These are phyloP conservation scores for Chaetomium strumarium DNA, from an alignment of 2,329 filamentous ascomycete genomes.

Conservation along the genomic window DNA sequence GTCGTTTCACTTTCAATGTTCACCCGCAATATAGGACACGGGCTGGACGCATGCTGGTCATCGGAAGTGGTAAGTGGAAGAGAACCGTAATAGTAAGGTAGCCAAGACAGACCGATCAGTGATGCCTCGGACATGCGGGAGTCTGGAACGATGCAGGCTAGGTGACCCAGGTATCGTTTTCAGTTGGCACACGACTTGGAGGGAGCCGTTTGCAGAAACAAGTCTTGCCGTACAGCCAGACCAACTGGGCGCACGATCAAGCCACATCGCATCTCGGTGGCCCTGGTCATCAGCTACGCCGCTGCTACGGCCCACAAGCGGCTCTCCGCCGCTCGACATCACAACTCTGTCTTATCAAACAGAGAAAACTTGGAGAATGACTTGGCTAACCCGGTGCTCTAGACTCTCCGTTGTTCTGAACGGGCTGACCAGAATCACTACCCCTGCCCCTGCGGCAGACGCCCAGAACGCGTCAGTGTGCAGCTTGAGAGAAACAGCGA, in stretches of 20 bases:
- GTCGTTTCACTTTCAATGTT: too few species aligned
- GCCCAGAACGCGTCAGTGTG: constrained; percentile 11
- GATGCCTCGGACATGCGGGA: too few species aligned
- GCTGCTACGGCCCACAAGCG: background rate
- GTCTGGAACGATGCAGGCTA: too few species aligned
- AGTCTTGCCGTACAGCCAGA: too few species aligned
- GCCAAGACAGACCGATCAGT: too few species aligned
- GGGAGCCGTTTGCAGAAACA: too few species aligned
- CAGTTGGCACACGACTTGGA: too few species aligned
- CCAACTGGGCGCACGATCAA: background rate
- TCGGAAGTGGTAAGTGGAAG: too few species aligned
- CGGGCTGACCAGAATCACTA: constrained; percentile 30
- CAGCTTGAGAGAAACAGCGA: background rate
- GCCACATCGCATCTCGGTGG: background rate
- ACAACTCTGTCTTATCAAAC: constrained; percentile 21
- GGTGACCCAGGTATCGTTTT: too few species aligned
- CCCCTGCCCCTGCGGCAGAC: constrained; percentile 22
- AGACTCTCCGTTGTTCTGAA: constrained; percentile 26
- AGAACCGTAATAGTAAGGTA: too few species aligned
- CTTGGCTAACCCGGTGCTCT: background rate
- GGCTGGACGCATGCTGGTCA: too few species aligned
- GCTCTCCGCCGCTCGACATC: constrained; percentile 23
- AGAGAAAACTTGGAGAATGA: background rate
- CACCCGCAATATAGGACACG: too few species aligned
- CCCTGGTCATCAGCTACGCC: background rate